Evolutionary conservation across 768 basidiomycete species (phyloP).

Genomic region (Sistotremastrum niveocremeum): DNA sequence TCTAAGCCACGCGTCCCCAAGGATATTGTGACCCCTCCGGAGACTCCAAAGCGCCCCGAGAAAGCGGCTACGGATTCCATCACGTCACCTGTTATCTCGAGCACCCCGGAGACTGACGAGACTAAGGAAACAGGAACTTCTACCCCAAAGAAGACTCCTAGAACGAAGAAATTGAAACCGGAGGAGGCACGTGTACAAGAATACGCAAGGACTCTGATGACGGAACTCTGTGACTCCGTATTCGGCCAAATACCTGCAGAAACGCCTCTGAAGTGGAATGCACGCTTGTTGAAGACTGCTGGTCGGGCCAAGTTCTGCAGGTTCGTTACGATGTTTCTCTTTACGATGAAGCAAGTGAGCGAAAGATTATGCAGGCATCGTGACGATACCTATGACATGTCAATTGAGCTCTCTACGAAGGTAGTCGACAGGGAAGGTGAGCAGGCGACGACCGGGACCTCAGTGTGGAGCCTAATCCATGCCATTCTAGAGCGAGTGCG

Average conservation of each 20-base stretch:
- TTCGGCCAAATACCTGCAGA: slow-evolving; percentile 42
- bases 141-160: no score
- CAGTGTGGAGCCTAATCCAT: neutral
- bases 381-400: slow-evolving; percentile 42
- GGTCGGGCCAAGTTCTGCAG: slow-evolving; percentile 54
- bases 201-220: slow-evolving; percentile 49
- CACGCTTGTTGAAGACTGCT: slow-evolving; percentile 50
- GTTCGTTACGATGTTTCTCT: slow-evolving; percentile 19
- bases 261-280: slow-evolving; percentile 54
- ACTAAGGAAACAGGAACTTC: no score
- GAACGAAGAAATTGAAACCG: neutral
- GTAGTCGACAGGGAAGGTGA: slow-evolving; percentile 65
- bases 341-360: neutral
- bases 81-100: no score
- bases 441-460: slow-evolving; percentile 4
- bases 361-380: slow-evolving; percentile 26
- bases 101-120: no score
- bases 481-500: slow-evolving; percentile 51
- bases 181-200: slow-evolving; percentile 30
- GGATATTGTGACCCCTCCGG: no score
- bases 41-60: no score
- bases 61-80: no score
- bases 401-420: slow-evolving; percentile 74
- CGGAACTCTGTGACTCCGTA: slow-evolving; percentile 41
- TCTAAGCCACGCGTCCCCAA: no score